These are phyloP conservation scores for Entomortierella lignicola DNA, from an alignment of 192 early-diverging fungal species.

Conservation along the genomic window DNA sequence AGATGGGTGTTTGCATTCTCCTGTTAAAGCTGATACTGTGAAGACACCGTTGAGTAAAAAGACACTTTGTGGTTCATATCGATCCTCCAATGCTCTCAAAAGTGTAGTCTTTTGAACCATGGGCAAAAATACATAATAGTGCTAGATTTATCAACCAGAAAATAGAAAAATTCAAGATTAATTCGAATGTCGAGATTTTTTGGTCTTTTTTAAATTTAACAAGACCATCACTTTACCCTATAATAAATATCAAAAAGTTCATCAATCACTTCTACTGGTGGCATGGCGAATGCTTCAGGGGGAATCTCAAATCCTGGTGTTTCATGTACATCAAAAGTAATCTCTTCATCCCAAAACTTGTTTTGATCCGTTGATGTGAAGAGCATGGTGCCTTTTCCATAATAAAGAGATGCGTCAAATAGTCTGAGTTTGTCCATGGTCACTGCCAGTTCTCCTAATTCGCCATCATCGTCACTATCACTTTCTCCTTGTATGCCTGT, in stretches of 20 bases:
- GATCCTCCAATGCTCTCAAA: slow-evolving; percentile 41
- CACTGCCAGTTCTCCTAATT: slow-evolving; percentile 30
- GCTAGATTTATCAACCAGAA: slow-evolving; percentile 8
- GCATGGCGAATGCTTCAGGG: slow-evolving; percentile 29
- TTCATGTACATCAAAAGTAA: slow-evolving; percentile 48
- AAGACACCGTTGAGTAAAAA: slow-evolving; percentile 49
- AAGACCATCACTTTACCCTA: slow-evolving; percentile 13
- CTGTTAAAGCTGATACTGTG: slow-evolving; percentile 33
- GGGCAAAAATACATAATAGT: slow-evolving; percentile 34
- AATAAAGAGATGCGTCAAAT: slow-evolving; percentile 45
- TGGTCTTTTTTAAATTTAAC: too few species aligned
- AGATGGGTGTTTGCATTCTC: slow-evolving; percentile 30
- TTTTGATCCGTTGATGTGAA: slow-evolving; percentile 46
- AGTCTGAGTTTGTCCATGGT: slow-evolving; percentile 49
- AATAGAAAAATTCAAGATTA: background rate
- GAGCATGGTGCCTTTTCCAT: slow-evolving; percentile 44
- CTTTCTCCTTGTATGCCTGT: slow-evolving; percentile 3
- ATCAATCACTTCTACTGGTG: slow-evolving; percentile 37
- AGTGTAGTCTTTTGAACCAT: slow-evolving; percentile 48
- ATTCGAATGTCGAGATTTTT: too few species aligned
- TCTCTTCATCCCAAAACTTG: slow-evolving; percentile 51
- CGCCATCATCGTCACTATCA: slow-evolving; percentile 22
- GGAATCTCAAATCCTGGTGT: slow-evolving; percentile 26
- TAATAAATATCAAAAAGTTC: slow-evolving; percentile 49
- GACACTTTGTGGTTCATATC: slow-evolving; percentile 43